These are phyloP conservation scores for Pelargonium nanum DNA, from an alignment of 345 rosid species.

Conservation along the genomic window DNA sequence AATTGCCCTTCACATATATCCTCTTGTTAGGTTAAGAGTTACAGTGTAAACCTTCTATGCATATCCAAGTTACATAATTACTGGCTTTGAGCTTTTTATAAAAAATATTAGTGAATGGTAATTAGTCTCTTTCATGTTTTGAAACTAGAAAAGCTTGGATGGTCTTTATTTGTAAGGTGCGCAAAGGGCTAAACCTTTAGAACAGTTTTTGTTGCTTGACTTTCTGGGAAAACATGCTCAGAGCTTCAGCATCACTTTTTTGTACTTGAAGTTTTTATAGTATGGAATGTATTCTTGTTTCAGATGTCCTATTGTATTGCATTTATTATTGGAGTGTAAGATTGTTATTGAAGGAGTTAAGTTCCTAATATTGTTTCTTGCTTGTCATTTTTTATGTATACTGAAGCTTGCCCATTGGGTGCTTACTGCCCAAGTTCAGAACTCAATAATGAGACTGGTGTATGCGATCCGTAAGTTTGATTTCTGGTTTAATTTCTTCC, in stretches of 20 bases:
- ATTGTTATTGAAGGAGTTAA: background rate
- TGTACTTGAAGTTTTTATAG: background rate
- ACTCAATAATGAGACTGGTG: constrained; percentile 56
- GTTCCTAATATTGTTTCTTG: background rate
- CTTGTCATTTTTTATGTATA: constrained; percentile 4
- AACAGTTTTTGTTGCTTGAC: background rate
- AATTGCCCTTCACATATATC: no score
- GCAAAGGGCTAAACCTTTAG: background rate
- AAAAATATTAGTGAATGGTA: no score
- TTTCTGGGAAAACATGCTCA: background rate
- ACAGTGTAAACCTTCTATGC: no score
- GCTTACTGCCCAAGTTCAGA: constrained; percentile 72
- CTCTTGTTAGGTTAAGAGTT: no score
- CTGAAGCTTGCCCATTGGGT: constrained; percentile 94
- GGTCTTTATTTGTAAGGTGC: background rate
- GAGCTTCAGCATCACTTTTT: constrained; percentile 2
- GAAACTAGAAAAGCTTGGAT: background rate
- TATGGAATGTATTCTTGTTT: background rate
- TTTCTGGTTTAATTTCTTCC: constrained; percentile 7
- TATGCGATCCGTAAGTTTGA: constrained; percentile 92
- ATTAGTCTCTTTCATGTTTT: background rate
- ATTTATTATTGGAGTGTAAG: no score
- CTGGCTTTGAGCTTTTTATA: background rate
- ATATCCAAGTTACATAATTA: no score
- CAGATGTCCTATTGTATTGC: constrained; percentile 1